Evolutionary conservation across 176 grass and related monocot genomes (phyloP).

Genomic region (Stipa capillata): DNA sequence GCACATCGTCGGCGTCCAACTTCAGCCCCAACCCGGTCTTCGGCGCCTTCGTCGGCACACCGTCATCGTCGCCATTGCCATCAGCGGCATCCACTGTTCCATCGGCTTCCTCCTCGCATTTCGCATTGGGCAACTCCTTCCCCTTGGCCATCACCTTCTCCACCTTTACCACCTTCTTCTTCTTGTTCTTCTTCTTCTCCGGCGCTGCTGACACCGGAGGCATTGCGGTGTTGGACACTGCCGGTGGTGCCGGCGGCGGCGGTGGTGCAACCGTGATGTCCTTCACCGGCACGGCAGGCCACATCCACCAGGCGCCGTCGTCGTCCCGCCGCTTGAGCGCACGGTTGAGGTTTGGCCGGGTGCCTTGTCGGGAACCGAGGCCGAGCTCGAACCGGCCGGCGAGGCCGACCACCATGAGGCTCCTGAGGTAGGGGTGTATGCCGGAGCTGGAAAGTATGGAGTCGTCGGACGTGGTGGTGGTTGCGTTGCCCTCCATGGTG

Average conservation of each 20-base stretch:
- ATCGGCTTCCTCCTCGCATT: conserved; percentile 22
- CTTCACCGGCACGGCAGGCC: conserved; percentile 57
- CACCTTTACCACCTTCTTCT: conserved; percentile 51
- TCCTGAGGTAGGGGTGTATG: conserved; percentile 59
- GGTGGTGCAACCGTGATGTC: conserved; percentile 42
- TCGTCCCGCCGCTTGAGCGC: conserved; percentile 68
- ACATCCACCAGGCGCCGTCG: conserved; percentile 78
- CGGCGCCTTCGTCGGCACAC: conserved; percentile 16
- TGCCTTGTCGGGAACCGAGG: conserved; percentile 20
- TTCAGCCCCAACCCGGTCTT: conserved; percentile 70
- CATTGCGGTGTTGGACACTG: conserved; percentile 12
- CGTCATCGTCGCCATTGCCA: conserved; percentile 14
- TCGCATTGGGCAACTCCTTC: background rate
- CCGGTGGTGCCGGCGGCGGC: background rate
- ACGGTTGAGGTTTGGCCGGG: conserved; percentile 43
- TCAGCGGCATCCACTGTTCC: conserved; percentile 6
- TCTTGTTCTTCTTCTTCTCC: conserved; percentile 84
- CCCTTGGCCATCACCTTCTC: conserved; percentile 41
- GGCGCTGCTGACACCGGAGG: background rate
- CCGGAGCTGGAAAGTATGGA: conserved; percentile 32
- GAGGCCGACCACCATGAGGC: conserved; percentile 68
- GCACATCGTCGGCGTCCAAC: conserved; percentile 63
- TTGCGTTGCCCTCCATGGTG: conserved; percentile 19
- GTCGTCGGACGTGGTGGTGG: conserved; percentile 21
- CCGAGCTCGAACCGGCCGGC: conserved; percentile 61